phyloP scores from a whole-genome alignment of 1,284 basidiomycete species.

The Fereydounia khargensis region DNA sequence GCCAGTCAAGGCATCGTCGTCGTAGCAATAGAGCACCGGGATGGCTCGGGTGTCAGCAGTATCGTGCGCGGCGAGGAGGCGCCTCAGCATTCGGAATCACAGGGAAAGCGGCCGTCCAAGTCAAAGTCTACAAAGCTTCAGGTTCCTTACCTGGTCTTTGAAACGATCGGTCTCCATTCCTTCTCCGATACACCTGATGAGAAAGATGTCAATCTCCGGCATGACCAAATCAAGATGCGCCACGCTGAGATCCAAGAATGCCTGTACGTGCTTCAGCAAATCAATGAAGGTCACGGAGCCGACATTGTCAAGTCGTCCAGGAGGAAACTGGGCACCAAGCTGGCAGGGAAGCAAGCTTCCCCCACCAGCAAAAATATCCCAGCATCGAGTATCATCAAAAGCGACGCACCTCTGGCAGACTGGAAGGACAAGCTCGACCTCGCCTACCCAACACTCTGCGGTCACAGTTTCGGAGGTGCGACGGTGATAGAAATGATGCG shows the following conservation, averaged over 20 bases:
- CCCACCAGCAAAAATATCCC: not conserved
- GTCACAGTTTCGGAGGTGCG: slow-evolving; percentile 56
- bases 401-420: slow-evolving; percentile 7
- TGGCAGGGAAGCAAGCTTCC: slow-evolving; percentile 9
- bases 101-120: not conserved
- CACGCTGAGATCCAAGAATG: slow-evolving; percentile 60
- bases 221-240: slow-evolving; percentile 61
- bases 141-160: slow-evolving; percentile 51
- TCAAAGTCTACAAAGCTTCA: slow-evolving; percentile 3
- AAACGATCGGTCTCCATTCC: slow-evolving; percentile 56
- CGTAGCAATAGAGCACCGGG: slow-evolving; percentile 62
- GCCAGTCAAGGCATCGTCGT: slow-evolving; percentile 55
- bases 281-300: slow-evolving; percentile 48
- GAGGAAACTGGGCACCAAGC: slow-evolving; percentile 30
- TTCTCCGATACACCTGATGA: slow-evolving; percentile 34
- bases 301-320: slow-evolving; percentile 38
- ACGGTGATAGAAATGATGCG: slow-evolving; percentile 42
- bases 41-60: slow-evolving; percentile 61
- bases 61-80: slow-evolving; percentile 45
- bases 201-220: slow-evolving; percentile 59
- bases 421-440: slow-evolving; percentile 49
- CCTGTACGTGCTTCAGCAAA: slow-evolving; percentile 53
- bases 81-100: slow-evolving; percentile 2
- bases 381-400: slow-evolving; percentile 2
- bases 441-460: slow-evolving; percentile 19